These are phyloP conservation scores for Hortiboletus campestris DNA, from an alignment of 768 basidiomycete species.

Conservation along the genomic window DNA sequence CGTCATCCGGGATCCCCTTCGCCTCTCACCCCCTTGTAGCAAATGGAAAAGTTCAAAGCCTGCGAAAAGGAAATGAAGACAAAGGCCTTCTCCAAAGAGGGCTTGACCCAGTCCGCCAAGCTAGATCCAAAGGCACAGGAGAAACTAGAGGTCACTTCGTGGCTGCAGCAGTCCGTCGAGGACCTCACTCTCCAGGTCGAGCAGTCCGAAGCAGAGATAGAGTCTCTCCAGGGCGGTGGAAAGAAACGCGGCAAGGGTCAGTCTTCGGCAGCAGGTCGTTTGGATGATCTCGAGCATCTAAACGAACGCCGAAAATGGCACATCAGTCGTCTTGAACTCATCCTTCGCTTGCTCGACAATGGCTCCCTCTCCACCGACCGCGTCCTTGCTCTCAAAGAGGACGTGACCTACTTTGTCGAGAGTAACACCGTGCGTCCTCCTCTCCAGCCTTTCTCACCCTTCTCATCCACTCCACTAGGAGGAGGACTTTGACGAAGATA, in stretches of 20 bases:
- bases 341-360: slow-evolving; percentile 90
- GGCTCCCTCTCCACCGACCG: slow-evolving; percentile 82
- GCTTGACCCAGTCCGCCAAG: slow-evolving; percentile 88
- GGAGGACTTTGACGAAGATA: slow-evolving; percentile 96
- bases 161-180: slow-evolving; percentile 88
- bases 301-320: slow-evolving; percentile 98
- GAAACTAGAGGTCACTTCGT: slow-evolving; percentile 84
- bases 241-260: slow-evolving; percentile 84
- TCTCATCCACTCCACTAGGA: slow-evolving; percentile 54
- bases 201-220: slow-evolving; percentile 91
- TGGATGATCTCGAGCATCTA: slow-evolving; percentile 80
- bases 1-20: background rate
- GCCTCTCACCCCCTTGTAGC: slow-evolving; percentile 47
- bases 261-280: slow-evolving; percentile 61
- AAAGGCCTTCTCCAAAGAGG: slow-evolving; percentile 99
- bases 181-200: slow-evolving; percentile 93
- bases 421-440: slow-evolving; percentile 78
- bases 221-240: slow-evolving; percentile 71
- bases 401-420: slow-evolving; percentile 95
- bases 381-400: slow-evolving; percentile 82
- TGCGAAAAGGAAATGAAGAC: slow-evolving; percentile 99
- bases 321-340: slow-evolving; percentile 86
- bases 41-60: slow-evolving; percentile 99
- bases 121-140: slow-evolving; percentile 97
- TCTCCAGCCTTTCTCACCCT: slow-evolving; percentile 4